phyloP scores from a whole-genome alignment of 768 basidiomycete species.

The Suillus brevipes region DNA sequence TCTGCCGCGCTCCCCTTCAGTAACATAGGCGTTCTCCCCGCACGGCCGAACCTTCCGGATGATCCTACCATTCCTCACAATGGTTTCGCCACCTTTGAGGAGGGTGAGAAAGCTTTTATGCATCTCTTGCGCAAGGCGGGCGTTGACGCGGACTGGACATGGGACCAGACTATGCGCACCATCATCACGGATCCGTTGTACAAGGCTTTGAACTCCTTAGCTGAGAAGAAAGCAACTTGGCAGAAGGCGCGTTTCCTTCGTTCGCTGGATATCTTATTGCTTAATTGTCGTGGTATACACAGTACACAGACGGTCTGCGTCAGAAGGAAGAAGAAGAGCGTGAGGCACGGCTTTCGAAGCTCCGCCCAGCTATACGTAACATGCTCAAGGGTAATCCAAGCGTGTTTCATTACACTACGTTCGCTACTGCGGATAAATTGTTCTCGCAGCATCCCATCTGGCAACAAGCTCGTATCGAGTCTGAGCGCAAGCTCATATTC shows the following conservation, averaged over 20 bases:
- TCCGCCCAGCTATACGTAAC: conserved; percentile 84
- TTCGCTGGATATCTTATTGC: neutral
- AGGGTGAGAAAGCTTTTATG: conserved; percentile 93
- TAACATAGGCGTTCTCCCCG: conserved; percentile 61
- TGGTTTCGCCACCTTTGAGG: conserved; percentile 81
- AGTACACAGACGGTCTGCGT: conserved; percentile 75
- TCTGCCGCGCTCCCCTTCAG: conserved; percentile 62
- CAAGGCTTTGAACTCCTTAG: conserved; percentile 88
- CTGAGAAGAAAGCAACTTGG: conserved; percentile 93
- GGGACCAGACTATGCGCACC: conserved; percentile 98
- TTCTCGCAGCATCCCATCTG: conserved; percentile 90
- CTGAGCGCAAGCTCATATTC: conserved; percentile 84
- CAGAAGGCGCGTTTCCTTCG: conserved; percentile 66
- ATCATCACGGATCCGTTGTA: conserved; percentile 98
- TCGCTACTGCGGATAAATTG: conserved; percentile 82
- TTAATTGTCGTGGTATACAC: conserved; percentile 15
- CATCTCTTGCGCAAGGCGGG: conserved; percentile 87
- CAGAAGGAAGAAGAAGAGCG: conserved; percentile 85
- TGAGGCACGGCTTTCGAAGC: conserved; percentile 77
- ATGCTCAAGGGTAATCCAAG: conserved; percentile 86
- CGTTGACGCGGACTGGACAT: conserved; percentile 91
- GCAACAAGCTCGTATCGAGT: conserved; percentile 82
- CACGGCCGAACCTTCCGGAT: conserved; percentile 78
- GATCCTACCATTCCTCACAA: conserved; percentile 89
- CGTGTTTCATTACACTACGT: conserved; percentile 91